phyloP scores from a whole-genome alignment of 208 protist genomes.

The Leishmania major region DNA sequence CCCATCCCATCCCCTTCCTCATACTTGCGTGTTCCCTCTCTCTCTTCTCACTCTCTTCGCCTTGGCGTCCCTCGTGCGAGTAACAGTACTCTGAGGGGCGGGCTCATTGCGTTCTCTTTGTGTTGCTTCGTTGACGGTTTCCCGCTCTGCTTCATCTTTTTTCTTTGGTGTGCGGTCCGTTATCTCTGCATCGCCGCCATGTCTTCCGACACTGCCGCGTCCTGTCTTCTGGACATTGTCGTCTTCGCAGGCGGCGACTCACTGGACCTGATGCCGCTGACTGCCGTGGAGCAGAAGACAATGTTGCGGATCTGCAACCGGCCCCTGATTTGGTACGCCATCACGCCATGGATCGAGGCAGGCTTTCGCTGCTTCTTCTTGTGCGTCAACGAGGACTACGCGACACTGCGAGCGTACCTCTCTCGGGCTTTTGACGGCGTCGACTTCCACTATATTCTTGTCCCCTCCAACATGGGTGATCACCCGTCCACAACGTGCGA shows the following conservation, averaged over 20 bases:
- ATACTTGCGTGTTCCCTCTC: not conserved
- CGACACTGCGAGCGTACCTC: constrained; percentile 65
- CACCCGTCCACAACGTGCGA: constrained; percentile 74
- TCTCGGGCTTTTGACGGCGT: constrained; percentile 52
- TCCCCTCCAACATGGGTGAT: constrained; percentile 54
- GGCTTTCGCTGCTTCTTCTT: constrained; percentile 81
- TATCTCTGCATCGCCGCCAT: constrained; percentile 4
- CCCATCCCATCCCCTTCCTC: not conserved
- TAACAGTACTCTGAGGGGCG: not conserved
- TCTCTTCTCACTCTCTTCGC: not conserved
- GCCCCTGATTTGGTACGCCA: constrained; percentile 84
- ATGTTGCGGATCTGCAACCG: constrained; percentile 79
- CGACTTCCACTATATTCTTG: constrained; percentile 71
- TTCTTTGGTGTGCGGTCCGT: not conserved
- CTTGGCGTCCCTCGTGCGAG: not conserved
- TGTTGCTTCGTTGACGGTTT: not conserved
- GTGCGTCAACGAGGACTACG: constrained; percentile 78
- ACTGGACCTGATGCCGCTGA: constrained; percentile 54
- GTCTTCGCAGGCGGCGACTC: constrained; percentile 79
- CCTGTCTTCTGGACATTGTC: constrained; percentile 75
- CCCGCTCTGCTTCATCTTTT: not conserved
- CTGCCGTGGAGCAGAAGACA: constrained; percentile 59
- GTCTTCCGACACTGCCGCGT: constrained; percentile 28
- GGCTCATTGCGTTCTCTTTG: not conserved
- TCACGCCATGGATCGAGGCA: constrained; percentile 71